phyloP scores from a whole-genome alignment of 176 grass and related monocot species.

The Aegilops sharonensis region DNA sequence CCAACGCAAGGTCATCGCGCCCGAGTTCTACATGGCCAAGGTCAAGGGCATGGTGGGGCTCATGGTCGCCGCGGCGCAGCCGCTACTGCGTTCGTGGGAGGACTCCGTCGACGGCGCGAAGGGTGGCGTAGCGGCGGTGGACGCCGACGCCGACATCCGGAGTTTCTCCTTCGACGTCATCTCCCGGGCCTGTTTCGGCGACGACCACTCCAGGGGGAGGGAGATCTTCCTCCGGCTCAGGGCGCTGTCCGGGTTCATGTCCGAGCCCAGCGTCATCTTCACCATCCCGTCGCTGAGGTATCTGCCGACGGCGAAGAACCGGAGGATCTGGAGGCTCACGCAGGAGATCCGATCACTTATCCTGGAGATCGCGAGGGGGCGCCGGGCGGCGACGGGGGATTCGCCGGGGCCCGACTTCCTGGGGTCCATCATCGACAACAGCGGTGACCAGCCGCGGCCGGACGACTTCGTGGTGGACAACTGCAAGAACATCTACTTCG shows the following conservation, averaged over 20 bases:
- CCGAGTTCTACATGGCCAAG: conserved; percentile 79
- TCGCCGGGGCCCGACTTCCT: conserved; percentile 21
- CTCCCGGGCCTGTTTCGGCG: conserved; percentile 65
- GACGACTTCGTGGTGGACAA: conserved; percentile 90
- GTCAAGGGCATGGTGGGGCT: conserved; percentile 63
- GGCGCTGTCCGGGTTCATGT: conserved; percentile 53
- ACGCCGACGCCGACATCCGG: conserved; percentile 62
- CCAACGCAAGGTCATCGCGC: conserved; percentile 80
- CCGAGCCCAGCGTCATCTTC: conserved; percentile 67
- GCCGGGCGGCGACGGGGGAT: not conserved
- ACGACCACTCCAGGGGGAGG: conserved; percentile 50
- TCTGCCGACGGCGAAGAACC: conserved; percentile 51
- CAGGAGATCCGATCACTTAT: conserved; percentile 55
- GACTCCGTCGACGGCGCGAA: not conserved
- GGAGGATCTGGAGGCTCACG: conserved; percentile 46
- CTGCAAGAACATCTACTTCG: conserved; percentile 94
- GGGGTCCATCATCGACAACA: conserved; percentile 47
- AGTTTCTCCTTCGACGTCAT: conserved; percentile 92
- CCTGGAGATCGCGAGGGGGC: conserved; percentile 36
- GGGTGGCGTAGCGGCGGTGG: conserved; percentile 41
- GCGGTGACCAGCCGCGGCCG: not conserved
- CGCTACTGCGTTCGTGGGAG: conserved; percentile 57
- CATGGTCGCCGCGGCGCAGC: conserved; percentile 57
- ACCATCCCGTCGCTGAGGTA: conserved; percentile 60
- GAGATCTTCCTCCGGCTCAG: conserved; percentile 73